These are phyloP conservation scores for Chytriomyces hyalinus DNA, from an alignment of 192 early-diverging fungal genomes.

Conservation along the genomic window DNA sequence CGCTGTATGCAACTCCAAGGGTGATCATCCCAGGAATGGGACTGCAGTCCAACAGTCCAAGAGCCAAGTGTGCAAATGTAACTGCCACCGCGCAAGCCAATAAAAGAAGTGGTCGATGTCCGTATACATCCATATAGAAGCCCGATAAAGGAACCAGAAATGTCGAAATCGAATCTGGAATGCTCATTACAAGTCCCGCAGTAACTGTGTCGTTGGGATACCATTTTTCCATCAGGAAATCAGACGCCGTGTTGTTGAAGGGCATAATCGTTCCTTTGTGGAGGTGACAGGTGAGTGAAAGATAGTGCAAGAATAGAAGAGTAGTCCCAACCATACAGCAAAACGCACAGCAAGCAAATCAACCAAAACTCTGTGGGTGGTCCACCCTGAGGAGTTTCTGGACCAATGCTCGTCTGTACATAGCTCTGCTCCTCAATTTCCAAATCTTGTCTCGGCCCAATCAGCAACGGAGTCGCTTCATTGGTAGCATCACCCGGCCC, in stretches of 20 bases:
- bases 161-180: constrained; percentile 68
- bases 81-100: constrained; percentile 58
- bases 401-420: too few relatives aligned
- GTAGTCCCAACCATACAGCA: constrained; percentile 49
- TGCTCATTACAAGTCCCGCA: constrained; percentile 59
- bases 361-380: constrained; percentile 59
- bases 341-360: constrained; percentile 55
- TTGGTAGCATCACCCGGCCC: too few relatives aligned
- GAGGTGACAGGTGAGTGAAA: too few relatives aligned
- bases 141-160: constrained; percentile 65
- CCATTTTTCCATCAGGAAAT: constrained; percentile 65
- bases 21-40: constrained; percentile 60
- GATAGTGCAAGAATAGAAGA: too few relatives aligned
- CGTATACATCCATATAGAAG: constrained; percentile 65
- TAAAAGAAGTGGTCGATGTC: constrained; percentile 57
- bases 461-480: too few relatives aligned
- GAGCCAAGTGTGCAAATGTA: constrained; percentile 53
- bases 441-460: too few relatives aligned
- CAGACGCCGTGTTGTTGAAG: constrained; percentile 61
- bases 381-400: neutral
- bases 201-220: constrained; percentile 55
- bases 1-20: constrained; percentile 61
- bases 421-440: too few relatives aligned
- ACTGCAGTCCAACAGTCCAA: constrained; percentile 52
- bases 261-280: constrained; percentile 48